Percentiles rank a stretch among this genome's conserved stretches.
phyloP scores from a whole-genome alignment of 2,329 filamentous ascomycete genomes.

The Cladosporium cucumerinum region DNA sequence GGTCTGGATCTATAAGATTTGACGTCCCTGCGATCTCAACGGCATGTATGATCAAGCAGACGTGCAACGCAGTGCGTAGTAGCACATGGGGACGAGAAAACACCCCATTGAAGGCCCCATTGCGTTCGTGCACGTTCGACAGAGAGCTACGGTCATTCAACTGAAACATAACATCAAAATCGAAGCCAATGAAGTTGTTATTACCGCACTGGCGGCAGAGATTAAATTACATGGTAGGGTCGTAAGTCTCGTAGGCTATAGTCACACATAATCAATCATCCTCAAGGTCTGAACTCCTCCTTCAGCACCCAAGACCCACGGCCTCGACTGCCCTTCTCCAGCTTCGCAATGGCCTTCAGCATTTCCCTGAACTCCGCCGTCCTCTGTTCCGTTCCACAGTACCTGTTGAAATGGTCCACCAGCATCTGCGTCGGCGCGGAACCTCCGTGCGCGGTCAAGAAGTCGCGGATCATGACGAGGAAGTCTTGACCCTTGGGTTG shows the following conservation, averaged over 20 bases:
- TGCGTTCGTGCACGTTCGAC: background rate
- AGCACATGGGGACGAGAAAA: background rate
- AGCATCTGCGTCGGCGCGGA: conserved; percentile 78
- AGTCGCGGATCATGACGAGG: conserved; percentile 64
- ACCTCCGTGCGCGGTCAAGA: conserved; percentile 73
- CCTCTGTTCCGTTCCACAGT: conserved; percentile 65
- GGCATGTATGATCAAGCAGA: background rate
- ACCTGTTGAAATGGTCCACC: conserved; percentile 84
- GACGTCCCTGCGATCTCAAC: no score
- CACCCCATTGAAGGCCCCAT: accelerated
- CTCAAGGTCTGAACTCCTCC: conserved; percentile 48
- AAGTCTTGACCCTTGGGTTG: conserved; percentile 43
- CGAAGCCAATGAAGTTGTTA: background rate
- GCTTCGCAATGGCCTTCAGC: conserved; percentile 68
- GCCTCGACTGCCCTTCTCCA: conserved; percentile 55
- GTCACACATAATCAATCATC: background rate
- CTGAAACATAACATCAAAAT: background rate
- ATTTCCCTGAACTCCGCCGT: conserved; percentile 79
- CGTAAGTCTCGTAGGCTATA: background rate
- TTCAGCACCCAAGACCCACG: conserved; percentile 58
- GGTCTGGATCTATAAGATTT: no score
- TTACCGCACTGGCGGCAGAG: background rate
- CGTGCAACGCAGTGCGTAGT: background rate
- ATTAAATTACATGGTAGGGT: background rate
- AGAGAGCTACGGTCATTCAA: background rate